phyloP scores from a whole-genome alignment of 495 filamentous ascomycete genomes.

The Xylaria longipes region DNA sequence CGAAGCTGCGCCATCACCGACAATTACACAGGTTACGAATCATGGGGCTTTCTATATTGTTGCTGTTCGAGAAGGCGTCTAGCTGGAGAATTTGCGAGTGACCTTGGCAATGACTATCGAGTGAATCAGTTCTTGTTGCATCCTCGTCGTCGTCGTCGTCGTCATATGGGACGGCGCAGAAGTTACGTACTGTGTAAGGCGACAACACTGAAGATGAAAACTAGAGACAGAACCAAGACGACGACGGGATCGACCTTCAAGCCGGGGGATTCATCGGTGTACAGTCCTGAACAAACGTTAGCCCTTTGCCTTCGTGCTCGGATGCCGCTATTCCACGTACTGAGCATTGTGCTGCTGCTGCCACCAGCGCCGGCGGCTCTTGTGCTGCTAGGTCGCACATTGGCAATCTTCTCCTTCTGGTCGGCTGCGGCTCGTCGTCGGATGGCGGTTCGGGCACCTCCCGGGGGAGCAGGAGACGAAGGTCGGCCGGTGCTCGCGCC shows the following conservation, averaged over 20 bases:
- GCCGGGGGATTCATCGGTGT: constrained; percentile 97
- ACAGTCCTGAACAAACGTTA: constrained; percentile 66
- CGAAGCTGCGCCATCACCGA: constrained; percentile 34
- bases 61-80: constrained; percentile 31
- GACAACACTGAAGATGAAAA: constrained; percentile 98
- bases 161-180: neutral
- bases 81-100: constrained; percentile 85
- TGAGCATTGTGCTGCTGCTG: constrained; percentile 96
- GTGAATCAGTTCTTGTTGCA: constrained; percentile 30
- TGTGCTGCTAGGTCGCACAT: constrained; percentile 87
- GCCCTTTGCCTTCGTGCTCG: neutral
- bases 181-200: constrained; percentile 85
- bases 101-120: constrained; percentile 91
- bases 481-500: constrained; percentile 74
- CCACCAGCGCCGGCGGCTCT: constrained; percentile 93
- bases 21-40: constrained; percentile 7
- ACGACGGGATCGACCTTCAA: constrained; percentile 97
- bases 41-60: constrained; percentile 21
- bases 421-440: constrained; percentile 92
- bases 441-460: constrained; percentile 92
- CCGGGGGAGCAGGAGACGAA: constrained; percentile 87
- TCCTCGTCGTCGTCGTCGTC: neutral
- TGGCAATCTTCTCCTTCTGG: constrained; percentile 91
- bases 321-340: constrained; percentile 54
- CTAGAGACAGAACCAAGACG: constrained; percentile 89